Conservation (phyloP, 768 basidiomycete species). For the Leccinellum rugosiceps region DNA sequence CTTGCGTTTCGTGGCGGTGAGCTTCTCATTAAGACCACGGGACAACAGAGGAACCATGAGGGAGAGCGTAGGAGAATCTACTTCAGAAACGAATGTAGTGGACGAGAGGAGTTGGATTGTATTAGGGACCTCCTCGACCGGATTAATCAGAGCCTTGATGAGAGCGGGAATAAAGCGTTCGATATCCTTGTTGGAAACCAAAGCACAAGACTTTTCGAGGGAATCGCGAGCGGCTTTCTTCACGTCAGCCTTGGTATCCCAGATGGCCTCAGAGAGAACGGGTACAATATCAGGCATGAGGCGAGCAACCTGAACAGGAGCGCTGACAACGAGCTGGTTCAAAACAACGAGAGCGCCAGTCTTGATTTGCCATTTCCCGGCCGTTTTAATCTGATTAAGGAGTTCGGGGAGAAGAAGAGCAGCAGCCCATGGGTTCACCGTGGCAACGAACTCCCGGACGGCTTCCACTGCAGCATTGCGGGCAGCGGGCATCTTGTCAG, state of each 20-base stretch:
- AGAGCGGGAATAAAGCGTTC: slow-evolving; percentile 96
- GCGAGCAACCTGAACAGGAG: slow-evolving; percentile 78
- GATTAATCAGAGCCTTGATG: slow-evolving; percentile 97
- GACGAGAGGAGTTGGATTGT: slow-evolving; percentile 94
- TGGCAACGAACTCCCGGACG: slow-evolving; percentile 67
- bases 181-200: slow-evolving; percentile 98
- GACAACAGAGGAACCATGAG: slow-evolving; percentile 95
- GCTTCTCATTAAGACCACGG: slow-evolving; percentile 92
- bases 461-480: slow-evolving; percentile 83
- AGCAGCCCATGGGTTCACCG: slow-evolving; percentile 88
- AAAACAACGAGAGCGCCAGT: slow-evolving; percentile 78
- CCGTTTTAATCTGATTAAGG: slow-evolving; percentile 90
- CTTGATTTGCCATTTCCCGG: slow-evolving; percentile 98
- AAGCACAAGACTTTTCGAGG: slow-evolving; percentile 89
- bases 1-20: slow-evolving; percentile 95
- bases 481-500: slow-evolving; percentile 91
- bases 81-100: slow-evolving; percentile 99
- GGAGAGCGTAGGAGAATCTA: slow-evolving; percentile 94
- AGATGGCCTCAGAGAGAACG: slow-evolving; percentile 91
- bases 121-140: slow-evolving; percentile 97
- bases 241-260: slow-evolving; percentile 98
- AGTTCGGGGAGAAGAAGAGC: slow-evolving; percentile 80
- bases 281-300: slow-evolving; percentile 96
- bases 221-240: slow-evolving; percentile 97
- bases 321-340: slow-evolving; percentile 82